These are phyloP conservation scores for Starmerella vaccinii DNA, from an alignment of 805 yeast species.

Conservation along the genomic window DNA sequence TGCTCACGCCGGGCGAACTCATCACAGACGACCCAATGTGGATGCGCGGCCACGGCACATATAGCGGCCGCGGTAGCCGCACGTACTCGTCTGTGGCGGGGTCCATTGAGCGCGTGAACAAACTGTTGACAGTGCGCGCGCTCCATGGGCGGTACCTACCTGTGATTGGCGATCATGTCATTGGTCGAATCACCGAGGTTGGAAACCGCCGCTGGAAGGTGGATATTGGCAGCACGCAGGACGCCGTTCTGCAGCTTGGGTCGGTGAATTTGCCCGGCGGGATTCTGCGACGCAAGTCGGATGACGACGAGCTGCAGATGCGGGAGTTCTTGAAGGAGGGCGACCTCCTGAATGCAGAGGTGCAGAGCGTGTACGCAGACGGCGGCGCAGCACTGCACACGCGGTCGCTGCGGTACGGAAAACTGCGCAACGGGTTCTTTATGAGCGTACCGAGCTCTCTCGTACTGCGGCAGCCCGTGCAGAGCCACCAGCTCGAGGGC, in stretches of 20 bases:
- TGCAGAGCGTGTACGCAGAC: constrained; percentile 76
- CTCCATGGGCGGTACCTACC: constrained; percentile 81
- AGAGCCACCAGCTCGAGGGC: constrained; percentile 86
- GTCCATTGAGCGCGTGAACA: constrained; percentile 71
- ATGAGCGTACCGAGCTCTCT: constrained; percentile 72
- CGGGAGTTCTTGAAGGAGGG: constrained; percentile 89
- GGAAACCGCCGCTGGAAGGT: constrained; percentile 94
- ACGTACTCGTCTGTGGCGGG: constrained; percentile 94
- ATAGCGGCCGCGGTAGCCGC: constrained; percentile 47
- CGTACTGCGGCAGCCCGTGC: constrained; percentile 75
- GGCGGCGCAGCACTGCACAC: constrained; percentile 94
- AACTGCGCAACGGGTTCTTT: constrained; percentile 81
- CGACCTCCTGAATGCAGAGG: constrained; percentile 89
- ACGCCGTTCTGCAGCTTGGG: constrained; percentile 85
- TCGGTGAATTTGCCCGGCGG: constrained; percentile 98
- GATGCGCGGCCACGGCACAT: constrained; percentile 99
- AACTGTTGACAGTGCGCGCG: constrained; percentile 75
- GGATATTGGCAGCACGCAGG: constrained; percentile 89
- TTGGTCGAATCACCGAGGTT: constrained; percentile 89
- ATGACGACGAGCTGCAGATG: constrained; percentile 94
- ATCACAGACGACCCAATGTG: constrained; percentile 92
- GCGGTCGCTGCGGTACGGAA: constrained; percentile 89
- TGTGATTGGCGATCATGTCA: constrained; percentile 91
- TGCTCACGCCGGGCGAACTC: constrained; percentile 92
- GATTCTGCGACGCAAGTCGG: constrained; percentile 82